phyloP scores from a whole-genome alignment of 768 basidiomycete species.

The Tylopilus balloui region DNA sequence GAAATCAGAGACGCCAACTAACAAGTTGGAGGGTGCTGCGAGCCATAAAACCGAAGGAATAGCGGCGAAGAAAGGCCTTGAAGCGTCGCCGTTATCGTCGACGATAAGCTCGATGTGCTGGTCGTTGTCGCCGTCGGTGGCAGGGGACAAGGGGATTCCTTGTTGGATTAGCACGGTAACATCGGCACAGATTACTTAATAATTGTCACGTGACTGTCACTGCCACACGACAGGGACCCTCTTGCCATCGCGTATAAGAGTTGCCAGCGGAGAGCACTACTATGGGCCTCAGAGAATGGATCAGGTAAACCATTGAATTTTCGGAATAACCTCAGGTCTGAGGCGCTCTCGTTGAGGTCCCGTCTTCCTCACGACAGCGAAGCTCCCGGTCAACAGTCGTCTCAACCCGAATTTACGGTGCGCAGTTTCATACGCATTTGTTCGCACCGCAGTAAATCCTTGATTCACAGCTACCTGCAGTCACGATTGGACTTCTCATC shows the following conservation, averaged over 20 bases:
- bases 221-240: constrained; percentile 2
- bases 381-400: not conserved
- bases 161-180: constrained; percentile 30
- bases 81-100: constrained; percentile 25
- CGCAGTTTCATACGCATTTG: not conserved
- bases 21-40: constrained; percentile 1
- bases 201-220: constrained; percentile 23
- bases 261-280: not conserved
- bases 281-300: constrained; percentile 18
- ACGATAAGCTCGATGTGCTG: constrained; percentile 27
- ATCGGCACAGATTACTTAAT: constrained; percentile 32
- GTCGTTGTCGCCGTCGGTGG: constrained; percentile 31
- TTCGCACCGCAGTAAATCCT: not conserved
- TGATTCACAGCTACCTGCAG: constrained; percentile 48
- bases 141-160: constrained; percentile 36
- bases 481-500: constrained; percentile 73
- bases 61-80: not conserved
- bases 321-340: not conserved
- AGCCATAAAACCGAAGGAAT: constrained; percentile 17
- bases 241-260: no score
- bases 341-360: constrained; percentile 3
- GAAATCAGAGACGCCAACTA: constrained; percentile 26
- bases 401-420: constrained; percentile 31
- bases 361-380: not conserved
- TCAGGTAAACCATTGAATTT: constrained; percentile 17